phyloP scores from a whole-genome alignment of 345 rosid species.

The Eucalyptus erythrocorys region DNA sequence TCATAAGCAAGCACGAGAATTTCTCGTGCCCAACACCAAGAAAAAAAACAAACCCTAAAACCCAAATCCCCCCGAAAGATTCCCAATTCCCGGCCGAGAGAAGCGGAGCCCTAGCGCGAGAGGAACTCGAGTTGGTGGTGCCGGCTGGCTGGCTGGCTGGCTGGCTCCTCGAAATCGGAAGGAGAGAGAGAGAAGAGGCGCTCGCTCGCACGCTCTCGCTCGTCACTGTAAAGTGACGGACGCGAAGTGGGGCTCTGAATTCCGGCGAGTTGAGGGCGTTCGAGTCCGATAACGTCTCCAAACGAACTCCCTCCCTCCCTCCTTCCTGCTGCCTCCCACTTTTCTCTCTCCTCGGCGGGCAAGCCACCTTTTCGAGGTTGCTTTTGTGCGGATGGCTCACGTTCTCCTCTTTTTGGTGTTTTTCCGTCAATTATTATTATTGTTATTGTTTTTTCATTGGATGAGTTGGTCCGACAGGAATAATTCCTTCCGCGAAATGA shows the following conservation, averaged over 20 bases:
- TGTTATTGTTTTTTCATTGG: background rate
- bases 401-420: constrained; percentile 7
- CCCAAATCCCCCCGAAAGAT: background rate
- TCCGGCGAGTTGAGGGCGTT: constrained; percentile 56
- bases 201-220: background rate
- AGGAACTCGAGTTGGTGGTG: background rate
- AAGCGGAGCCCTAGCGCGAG: background rate
- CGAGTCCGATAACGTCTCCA: constrained; percentile 82
- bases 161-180: background rate
- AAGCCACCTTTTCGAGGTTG: constrained; percentile 15
- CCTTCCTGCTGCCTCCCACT: background rate
- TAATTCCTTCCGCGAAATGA: background rate
- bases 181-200: background rate
- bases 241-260: constrained; percentile 44
- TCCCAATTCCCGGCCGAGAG: background rate
- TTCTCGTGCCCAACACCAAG: background rate
- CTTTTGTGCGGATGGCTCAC: constrained; percentile 42
- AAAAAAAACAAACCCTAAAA: background rate
- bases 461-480: constrained; percentile 8
- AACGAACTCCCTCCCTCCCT: constrained; percentile 18
- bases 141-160: no score
- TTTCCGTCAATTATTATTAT: no score
- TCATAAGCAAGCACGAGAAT: background rate
- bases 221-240: constrained; percentile 31
- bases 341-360: constrained; percentile 12